A percentile compares a stretch with the other conserved stretches of the same genome.
Evolutionary conservation across 1,284 basidiomycete species (phyloP).

Genomic region (Microbotryum silenes-acaulis): DNA sequence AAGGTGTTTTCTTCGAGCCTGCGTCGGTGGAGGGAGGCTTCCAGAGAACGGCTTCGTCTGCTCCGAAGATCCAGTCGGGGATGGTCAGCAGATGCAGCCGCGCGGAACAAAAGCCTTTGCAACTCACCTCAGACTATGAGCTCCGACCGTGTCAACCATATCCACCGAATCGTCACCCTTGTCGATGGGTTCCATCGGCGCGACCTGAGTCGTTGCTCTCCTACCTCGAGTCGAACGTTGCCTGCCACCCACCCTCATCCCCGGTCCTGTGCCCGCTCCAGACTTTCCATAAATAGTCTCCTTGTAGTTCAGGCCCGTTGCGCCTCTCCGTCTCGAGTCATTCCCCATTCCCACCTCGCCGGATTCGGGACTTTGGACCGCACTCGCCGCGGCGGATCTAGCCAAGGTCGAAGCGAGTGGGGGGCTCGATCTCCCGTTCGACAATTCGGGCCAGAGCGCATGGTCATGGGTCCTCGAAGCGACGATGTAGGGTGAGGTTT

Average conservation of each 20-base stretch:
- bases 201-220: too few species aligned
- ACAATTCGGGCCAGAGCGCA: constrained; percentile 74
- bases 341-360: background rate
- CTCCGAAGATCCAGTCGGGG: background rate
- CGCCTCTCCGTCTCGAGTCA: constrained; percentile 32
- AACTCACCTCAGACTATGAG: background rate
- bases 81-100: background rate
- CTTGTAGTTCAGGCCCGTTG: constrained; percentile 63
- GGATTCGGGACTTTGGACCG: constrained; percentile 44
- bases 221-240: constrained; percentile 43
- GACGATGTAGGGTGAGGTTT: constrained; percentile 68
- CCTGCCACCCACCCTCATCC: constrained; percentile 59
- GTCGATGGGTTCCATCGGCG: too few species aligned
- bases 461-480: constrained; percentile 67
- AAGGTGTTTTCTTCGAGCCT: background rate
- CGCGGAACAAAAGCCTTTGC: background rate
- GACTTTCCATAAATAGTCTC: constrained; percentile 71
- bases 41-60: constrained; percentile 4
- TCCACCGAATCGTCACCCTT: too few species aligned
- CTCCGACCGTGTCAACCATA: background rate
- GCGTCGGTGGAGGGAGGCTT: background rate
- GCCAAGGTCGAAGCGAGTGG: constrained; percentile 45
- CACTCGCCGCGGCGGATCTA: constrained; percentile 22
- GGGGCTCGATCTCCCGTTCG: constrained; percentile 54
- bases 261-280: constrained; percentile 51